Conservation (phyloP, 2,329 filamentous ascomycete species). For the Karstenula rhodostoma region DNA sequence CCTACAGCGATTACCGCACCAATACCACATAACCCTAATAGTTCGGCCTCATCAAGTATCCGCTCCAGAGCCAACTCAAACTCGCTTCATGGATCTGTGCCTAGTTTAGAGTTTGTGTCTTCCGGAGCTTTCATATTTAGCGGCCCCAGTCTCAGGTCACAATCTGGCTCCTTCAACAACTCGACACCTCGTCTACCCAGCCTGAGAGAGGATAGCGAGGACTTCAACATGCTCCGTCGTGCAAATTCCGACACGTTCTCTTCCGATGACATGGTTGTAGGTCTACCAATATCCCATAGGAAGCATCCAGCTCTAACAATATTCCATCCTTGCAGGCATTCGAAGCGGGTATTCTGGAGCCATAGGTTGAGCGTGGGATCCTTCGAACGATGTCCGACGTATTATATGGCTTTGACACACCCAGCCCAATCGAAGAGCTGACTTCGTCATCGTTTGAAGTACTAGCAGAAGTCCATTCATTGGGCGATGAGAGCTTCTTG, state of each 20-base stretch:
- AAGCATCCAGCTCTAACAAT: neutral
- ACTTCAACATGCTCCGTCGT: slow-evolving; percentile 20
- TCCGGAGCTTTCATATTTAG: slow-evolving; percentile 45
- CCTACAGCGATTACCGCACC: slow-evolving; percentile 10
- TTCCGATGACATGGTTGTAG: slow-evolving; percentile 23
- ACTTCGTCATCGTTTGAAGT: slow-evolving; percentile 17
- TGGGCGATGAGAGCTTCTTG: neutral
- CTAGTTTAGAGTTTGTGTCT: slow-evolving; percentile 44
- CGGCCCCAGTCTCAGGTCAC: slow-evolving; percentile 38
- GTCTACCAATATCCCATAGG: neutral
- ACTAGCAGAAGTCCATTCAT: slow-evolving; percentile 13
- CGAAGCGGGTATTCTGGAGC: slow-evolving; percentile 36
- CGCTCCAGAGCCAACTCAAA: slow-evolving; percentile 22
- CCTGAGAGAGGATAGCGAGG: slow-evolving; percentile 26
- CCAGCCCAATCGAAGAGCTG: slow-evolving; percentile 31
- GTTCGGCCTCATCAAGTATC: slow-evolving; percentile 33
- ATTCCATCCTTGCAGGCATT: slow-evolving; percentile 6
- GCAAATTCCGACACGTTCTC: slow-evolving; percentile 34
- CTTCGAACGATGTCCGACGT: slow-evolving; percentile 38
- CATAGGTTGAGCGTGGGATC: slow-evolving; percentile 26
- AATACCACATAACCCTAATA: slow-evolving; percentile 13
- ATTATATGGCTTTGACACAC: slow-evolving; percentile 29
- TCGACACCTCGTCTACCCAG: slow-evolving; percentile 31
- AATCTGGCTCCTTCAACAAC: slow-evolving; percentile 30
- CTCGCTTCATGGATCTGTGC: slow-evolving; percentile 32